Conservation (phyloP, 2,329 filamentous ascomycete genomes). For the Colletotrichum sp. region DNA sequence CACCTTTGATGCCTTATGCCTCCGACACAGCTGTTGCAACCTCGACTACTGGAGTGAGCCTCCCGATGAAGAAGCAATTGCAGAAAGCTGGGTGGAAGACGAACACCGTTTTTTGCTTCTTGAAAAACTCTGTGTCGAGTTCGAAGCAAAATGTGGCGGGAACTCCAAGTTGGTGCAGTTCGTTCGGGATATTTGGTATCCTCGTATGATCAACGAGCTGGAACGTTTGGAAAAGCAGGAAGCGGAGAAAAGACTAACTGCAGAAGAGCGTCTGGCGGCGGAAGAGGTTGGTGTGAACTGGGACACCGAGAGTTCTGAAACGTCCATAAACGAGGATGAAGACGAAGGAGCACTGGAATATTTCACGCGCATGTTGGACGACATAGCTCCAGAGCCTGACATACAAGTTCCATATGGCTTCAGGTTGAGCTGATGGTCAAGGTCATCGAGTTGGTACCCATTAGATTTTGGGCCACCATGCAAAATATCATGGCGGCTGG, state of each 20-base stretch:
- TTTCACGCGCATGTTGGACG: background rate
- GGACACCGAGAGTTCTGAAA: background rate
- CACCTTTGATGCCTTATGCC: background rate
- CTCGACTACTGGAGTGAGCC: background rate
- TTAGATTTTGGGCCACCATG: background rate
- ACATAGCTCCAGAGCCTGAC: background rate
- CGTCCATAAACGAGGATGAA: rapidly evolving
- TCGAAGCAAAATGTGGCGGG: background rate
- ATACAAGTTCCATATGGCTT: background rate
- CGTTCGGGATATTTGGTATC: background rate
- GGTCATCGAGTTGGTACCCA: background rate
- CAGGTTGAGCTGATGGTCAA: background rate
- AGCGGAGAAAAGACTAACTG: background rate
- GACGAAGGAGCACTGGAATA: background rate
- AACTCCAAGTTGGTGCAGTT: background rate
- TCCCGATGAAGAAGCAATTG: background rate
- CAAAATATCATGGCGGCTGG: background rate
- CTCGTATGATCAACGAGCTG: background rate
- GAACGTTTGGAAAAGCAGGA: rapidly evolving
- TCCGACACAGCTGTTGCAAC: background rate
- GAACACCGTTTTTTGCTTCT: rapidly evolving
- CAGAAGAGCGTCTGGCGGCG: background rate
- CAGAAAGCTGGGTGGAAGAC: background rate
- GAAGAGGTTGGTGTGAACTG: background rate
- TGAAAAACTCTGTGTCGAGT: background rate